These are phyloP conservation scores for Prunus yedoensis DNA, from an alignment of 331 rosid species.

Conservation along the genomic window DNA sequence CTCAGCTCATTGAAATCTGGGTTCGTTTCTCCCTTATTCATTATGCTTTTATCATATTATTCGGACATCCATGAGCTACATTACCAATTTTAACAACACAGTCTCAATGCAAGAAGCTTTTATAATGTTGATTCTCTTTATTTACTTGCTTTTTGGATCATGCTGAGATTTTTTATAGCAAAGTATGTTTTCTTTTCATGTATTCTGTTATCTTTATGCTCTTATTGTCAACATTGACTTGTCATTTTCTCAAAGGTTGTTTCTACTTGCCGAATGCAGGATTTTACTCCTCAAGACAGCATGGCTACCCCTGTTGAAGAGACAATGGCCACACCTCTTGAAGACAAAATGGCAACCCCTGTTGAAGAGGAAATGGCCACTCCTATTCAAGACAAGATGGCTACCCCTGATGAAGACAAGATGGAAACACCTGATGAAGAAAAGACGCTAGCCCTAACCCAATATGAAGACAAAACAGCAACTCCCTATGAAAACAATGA, in stretches of 20 bases:
- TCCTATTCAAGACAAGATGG: constrained; percentile 40
- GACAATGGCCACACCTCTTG: constrained; percentile 2
- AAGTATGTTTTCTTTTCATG: neutral
- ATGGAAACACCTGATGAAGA: constrained; percentile 35
- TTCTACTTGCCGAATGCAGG: constrained; percentile 15
- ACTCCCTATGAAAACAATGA: constrained; percentile 37
- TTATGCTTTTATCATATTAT: no score
- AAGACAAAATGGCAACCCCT: constrained; percentile 35
- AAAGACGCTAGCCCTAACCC: constrained; percentile 28
- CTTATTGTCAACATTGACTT: neutral
- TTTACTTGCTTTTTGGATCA: neutral
- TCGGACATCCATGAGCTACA: no score
- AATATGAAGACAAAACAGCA: constrained; percentile 1
- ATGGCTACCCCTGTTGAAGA: neutral
- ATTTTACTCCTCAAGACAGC: constrained; percentile 13
- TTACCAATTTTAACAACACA: neutral
- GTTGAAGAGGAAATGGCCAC: constrained; percentile 32
- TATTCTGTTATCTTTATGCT: neutral
- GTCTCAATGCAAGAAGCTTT: neutral
- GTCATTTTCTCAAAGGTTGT: neutral
- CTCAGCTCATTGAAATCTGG: neutral
- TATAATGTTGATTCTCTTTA: neutral
- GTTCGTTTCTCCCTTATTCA: no score
- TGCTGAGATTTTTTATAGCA: neutral
- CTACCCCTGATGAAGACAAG: constrained; percentile 45